Base-by-base conservation (phyloP, 169 alveolate genomes). In the Plasmodium berghei region DNA sequence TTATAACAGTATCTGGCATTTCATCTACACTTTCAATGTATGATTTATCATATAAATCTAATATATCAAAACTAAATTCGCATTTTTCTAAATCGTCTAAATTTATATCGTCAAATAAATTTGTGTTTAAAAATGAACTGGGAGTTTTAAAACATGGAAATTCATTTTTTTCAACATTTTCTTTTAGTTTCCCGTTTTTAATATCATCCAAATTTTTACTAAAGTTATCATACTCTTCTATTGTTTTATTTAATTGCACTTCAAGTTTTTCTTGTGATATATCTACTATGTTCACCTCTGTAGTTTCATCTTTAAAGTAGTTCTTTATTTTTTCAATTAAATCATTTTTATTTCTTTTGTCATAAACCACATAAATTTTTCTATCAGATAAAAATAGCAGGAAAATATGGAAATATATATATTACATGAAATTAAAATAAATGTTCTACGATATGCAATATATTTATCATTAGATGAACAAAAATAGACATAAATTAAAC, bases 221-320 rank as follows among this genome's bases (percentile, higher is more conserved):
- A 26, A 34, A 2, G 42, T 69, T 28, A 42, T 59, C 54, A 34
- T 34, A 34, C 77, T 69, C 77, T 1, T 69, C 77, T 34, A 42
- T 16, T 6, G 74, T 66, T 42, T 28, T 40, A 28, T 66, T 54
- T 28, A 16, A 9, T 22, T 54, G 46, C 16, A 16, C 18, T 54
- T 10, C 24, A 9, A 10, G 8, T 6, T 12, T 10, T 34, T 28
- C 72, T 8, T 28, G 22, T 9, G 42, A 14, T 49, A 77, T 22
- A 45, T 77, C 77, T 77, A 77, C 52, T 46, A 77, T 77, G 52
- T 77, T 77, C n/a, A 77, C 73, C 20, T 77, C 89, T 24, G 63
- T 77, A 16, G 71, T 77, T 56, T 77, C 89, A 22, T 77, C 89
- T 59, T 77, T 77, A 42, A 77, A 64, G 12, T 24, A 34, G 46